Percentiles rank a stretch among this genome's conserved stretches.
Conservation (phyloP, 768 basidiomycete species). For the Lepiota brunneoincarnata region DNA sequence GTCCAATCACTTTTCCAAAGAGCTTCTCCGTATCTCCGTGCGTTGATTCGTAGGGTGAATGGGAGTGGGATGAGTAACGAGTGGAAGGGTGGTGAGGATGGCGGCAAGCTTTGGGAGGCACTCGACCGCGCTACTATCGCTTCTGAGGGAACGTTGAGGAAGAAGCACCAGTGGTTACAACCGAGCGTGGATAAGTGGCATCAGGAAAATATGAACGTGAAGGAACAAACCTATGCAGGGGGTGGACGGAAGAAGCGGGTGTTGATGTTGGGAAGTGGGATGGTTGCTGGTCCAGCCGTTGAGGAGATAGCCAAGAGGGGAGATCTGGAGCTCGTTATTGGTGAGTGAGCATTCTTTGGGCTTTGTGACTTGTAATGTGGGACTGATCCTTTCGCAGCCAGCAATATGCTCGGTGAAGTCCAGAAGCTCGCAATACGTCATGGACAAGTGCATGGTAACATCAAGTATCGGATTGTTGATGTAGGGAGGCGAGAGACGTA, state of each 20-base stretch:
- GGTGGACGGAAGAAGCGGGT: constrained; percentile 53
- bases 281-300: constrained; percentile 90
- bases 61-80: constrained; percentile 9
- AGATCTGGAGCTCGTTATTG: constrained; percentile 73
- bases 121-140: constrained; percentile 75
- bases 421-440: constrained; percentile 35
- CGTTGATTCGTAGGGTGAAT: constrained; percentile 38
- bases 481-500: constrained; percentile 48
- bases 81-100: constrained; percentile 8
- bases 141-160: constrained; percentile 48
- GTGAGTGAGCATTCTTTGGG: constrained; percentile 41
- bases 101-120: constrained; percentile 37
- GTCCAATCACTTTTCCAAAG: constrained; percentile 69
- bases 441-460: constrained; percentile 40
- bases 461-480: constrained; percentile 57
- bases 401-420: constrained; percentile 66
- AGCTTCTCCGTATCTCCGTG: constrained; percentile 67
- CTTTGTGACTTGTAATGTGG: background rate
- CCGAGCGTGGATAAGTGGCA: constrained; percentile 46
- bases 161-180: constrained; percentile 57
- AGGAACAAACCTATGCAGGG: background rate
- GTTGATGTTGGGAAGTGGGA: constrained; percentile 88
- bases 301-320: constrained; percentile 61
- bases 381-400: constrained; percentile 45
- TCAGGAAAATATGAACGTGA: constrained; percentile 11